Evolutionary conservation across 202 grass and related monocot species (phyloP).

Genomic region (Zizania palustris): DNA sequence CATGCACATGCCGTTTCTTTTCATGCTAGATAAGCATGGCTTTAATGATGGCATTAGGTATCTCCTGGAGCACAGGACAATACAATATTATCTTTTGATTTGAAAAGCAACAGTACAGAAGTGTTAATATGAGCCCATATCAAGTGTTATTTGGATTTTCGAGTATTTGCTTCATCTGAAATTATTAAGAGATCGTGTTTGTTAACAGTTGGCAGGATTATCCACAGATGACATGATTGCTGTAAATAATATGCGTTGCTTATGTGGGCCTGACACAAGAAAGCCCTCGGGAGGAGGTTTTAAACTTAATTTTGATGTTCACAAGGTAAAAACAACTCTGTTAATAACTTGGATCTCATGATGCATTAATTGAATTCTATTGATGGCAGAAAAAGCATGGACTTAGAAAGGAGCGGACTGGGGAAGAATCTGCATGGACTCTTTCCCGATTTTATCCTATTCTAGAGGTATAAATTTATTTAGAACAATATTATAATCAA

Average conservation of each 20-base stretch:
- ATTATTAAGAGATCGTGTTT: conserved; percentile 38
- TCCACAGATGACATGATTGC: conserved; percentile 93
- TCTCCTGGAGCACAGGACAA: background rate
- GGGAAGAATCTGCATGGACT: conserved; percentile 70
- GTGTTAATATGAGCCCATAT: background rate
- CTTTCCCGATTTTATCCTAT: conserved; percentile 92
- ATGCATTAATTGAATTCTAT: conserved; percentile 24
- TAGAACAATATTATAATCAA: conserved; percentile 16
- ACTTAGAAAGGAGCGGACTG: conserved; percentile 72
- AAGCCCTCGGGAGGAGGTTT: conserved; percentile 82
- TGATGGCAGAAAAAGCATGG: conserved; percentile 60
- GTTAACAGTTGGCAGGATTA: conserved; percentile 79
- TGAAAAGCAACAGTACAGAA: conserved; percentile 5
- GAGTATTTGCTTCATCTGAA: conserved; percentile 4
- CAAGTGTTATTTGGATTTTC: conserved; percentile 9
- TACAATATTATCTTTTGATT: background rate
- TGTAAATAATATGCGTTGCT: conserved; percentile 90
- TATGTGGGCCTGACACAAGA: conserved; percentile 74
- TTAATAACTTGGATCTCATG: conserved; percentile 37
- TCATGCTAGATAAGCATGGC: conserved; percentile 4
- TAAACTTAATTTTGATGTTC: conserved; percentile 87
- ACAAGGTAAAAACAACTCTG: conserved; percentile 59
- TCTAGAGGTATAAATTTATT: conserved; percentile 68
- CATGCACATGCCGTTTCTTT: conserved; percentile 13
- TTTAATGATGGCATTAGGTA: background rate